Evolutionary conservation across 768 basidiomycete genomes (phyloP), one percentile per base, ranked within the genome.

Genomic region (Suillus subaureus): DNA sequence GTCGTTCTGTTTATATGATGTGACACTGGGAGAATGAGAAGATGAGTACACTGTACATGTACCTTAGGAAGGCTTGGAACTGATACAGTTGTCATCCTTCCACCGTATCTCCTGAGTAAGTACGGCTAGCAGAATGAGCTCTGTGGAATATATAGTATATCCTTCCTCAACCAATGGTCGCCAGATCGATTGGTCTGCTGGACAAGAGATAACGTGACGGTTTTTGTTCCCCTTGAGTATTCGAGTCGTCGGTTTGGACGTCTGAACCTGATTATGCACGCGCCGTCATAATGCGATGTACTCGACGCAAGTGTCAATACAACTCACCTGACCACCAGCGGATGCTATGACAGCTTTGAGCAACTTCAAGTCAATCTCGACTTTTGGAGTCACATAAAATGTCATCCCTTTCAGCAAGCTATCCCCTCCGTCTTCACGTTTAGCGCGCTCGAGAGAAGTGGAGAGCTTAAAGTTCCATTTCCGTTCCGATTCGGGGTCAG

Each of bases 351-450:
- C 87, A 56, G 85, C 87, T 78, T 86, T 89, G 63, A 96, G 76
- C 42, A 92, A 72, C 69, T 86, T 86, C 51, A 75, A 71, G 56
- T 89, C 87, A 2, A 89, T 79, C 0, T 80, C 72, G 0, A 93
- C 87, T 66, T 84, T 87, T 0, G 84, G 82, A 0, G 93, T 95
- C 60, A 94, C 76, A 69, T 93, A 95, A 77, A 96, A 93, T 0
- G 82, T 85, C 75, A 84, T 85, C 21, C 85, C 85, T 3, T 81
- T 78, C 65, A 96, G 87, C 0, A 95, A 73, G 65, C 82, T 86
- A 6, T 69, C 16, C 9, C 86, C 86, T 18, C 79, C 73, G 18
- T 77, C 74, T 33, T 80, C 49, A 21, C 63, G 73, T 71, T 84
- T 84, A 0, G 93, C 90, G 3, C 89, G 82, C 23, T 75, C 73